phyloP scores from a whole-genome alignment of 2,329 filamentous ascomycete genomes.

The Helicocarpus griseus region DNA sequence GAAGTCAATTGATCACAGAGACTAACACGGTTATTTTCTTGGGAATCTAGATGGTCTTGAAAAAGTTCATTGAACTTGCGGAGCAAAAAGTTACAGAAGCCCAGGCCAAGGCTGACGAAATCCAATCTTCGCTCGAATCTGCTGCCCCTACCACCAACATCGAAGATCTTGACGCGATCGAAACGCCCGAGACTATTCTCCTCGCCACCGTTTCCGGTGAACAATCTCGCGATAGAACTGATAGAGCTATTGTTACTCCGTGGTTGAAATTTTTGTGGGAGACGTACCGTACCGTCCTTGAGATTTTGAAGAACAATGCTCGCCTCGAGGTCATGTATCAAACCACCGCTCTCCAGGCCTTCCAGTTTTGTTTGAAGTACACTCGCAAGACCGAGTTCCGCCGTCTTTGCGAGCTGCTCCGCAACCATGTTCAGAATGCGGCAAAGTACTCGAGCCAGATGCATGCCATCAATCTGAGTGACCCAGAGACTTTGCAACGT shows the following conservation, averaged over 20 bases:
- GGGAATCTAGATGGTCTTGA: constrained; percentile 64
- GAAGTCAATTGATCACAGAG: not conserved
- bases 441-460: constrained; percentile 99
- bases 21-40: not conserved
- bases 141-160: constrained; percentile 62
- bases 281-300: constrained; percentile 94
- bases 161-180: constrained; percentile 91
- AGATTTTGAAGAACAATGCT: constrained; percentile 98
- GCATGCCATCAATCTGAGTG: constrained; percentile 98
- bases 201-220: constrained; percentile 96
- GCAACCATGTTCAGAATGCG: constrained; percentile 97
- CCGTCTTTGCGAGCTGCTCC: constrained; percentile 91
- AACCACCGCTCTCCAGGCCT: constrained; percentile 93
- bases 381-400: constrained; percentile 98
- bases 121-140: constrained; percentile 78
- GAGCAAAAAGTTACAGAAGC: constrained; percentile 93
- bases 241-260: constrained; percentile 94
- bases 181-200: constrained; percentile 96
- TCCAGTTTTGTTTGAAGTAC: constrained; percentile 98
- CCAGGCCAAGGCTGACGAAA: constrained; percentile 90
- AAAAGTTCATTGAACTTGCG: constrained; percentile 95
- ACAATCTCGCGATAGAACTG: constrained; percentile 92
- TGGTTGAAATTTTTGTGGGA: constrained; percentile 99
- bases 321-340: constrained; percentile 97
- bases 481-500: constrained; percentile 92